A percentile compares a stretch with the other conserved stretches of the same genome.
These are phyloP conservation scores for Kwoniella shandongensis DNA, from an alignment of 768 basidiomycete species.

Conservation along the genomic window DNA sequence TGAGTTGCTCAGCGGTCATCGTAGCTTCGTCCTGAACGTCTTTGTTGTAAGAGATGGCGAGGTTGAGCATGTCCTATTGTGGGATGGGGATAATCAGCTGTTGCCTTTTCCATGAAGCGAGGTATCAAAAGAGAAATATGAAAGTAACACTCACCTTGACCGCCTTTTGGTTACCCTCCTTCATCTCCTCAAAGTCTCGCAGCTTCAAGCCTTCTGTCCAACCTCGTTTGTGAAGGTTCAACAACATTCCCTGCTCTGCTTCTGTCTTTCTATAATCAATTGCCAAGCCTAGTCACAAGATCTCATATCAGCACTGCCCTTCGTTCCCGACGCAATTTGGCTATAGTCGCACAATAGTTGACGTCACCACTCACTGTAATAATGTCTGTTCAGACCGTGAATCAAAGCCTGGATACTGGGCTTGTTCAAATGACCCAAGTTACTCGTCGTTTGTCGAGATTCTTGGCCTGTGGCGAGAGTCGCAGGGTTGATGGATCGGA, in stretches of 20 bases:
- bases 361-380: constrained; percentile 61
- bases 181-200: constrained; percentile 83
- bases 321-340: background rate
- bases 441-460: constrained; percentile 94
- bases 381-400: constrained; percentile 95
- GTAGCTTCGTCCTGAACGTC: constrained; percentile 97
- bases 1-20: constrained; percentile 86
- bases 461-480: constrained; percentile 87
- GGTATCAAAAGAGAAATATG: background rate
- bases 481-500: constrained; percentile 92
- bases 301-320: constrained; percentile 1
- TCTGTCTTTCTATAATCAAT: constrained; percentile 99
- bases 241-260: constrained; percentile 95
- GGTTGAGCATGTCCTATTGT: constrained; percentile 79
- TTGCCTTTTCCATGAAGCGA: background rate
- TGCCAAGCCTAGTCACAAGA: constrained; percentile 61
- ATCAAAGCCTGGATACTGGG: constrained; percentile 99
- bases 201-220: constrained; percentile 97
- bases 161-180: constrained; percentile 83
- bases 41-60: constrained; percentile 94
- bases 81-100: background rate
- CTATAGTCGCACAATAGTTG: background rate
- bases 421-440: constrained; percentile 98
- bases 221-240: constrained; percentile 97
- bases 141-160: constrained; percentile 71